Evolutionary conservation across 75 land plant species (phyloP), one percentile per base, ranked within the genome.

Genomic region (Pseudotsuga menziesii): DNA sequence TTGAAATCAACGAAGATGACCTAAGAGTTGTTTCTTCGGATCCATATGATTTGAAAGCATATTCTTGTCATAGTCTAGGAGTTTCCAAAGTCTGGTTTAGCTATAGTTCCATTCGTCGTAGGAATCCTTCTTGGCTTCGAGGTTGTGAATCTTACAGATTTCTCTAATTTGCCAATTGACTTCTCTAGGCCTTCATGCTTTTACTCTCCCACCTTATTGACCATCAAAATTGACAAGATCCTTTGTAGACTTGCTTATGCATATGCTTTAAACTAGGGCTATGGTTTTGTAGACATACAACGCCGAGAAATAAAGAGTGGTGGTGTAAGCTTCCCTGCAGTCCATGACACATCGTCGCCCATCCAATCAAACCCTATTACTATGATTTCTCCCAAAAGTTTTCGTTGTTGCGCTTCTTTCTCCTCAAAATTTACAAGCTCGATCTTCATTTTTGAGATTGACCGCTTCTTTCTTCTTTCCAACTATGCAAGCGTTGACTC

Each of bases 21-120:
- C 32, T 29, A 29, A 29, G 32, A 29, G 0, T 29, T 29, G 0
- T 29, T 29, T 29, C 32, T 29, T 0, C 1, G 1, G 32, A 29
- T 29, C 32, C 32, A 29, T 29, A 29, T 29, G 32, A 29, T 29
- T 29, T 29, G 32, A 29, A 1, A 29, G 32, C 32, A 29, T 29
- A 29, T 1, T 72, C 80, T 90, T 90, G 61, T 80, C 80, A 77
- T 92, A 94, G 27, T 84, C 78, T 2, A 83, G 80, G n/a, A 90
- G 93, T 77, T 90, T 91, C 93, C 92, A 92, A 36, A 94, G 78
- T 22, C 91, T 75, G 25, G 92, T 84, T 80, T 94, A 90, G 85
- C 89, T 92, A 81, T 94, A 94, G 80, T 94, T 94, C 93, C 92
- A 94, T 70, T 88, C 91, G 67, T 94, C 92, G 88, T 92, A 94